Evolutionary conservation across 148 eudicot genomes (phyloP).

Genomic region (Chenopodium quinoa): DNA sequence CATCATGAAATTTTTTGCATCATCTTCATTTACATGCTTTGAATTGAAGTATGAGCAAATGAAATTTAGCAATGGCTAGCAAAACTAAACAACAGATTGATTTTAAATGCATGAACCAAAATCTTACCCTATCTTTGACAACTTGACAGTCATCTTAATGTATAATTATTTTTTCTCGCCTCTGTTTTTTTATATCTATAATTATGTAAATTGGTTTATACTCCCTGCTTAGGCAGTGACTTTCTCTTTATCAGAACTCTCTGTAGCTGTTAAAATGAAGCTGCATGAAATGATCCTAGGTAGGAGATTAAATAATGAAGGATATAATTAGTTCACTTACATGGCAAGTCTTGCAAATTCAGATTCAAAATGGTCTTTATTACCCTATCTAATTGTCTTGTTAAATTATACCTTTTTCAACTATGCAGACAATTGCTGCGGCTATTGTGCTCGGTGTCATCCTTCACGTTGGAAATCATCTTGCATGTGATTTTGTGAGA

Average conservation of each 20-base stretch:
- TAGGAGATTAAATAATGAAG: conserved; percentile 4
- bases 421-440: conserved; percentile 76
- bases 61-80: not conserved
- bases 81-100: not conserved
- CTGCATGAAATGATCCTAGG: conserved; percentile 1
- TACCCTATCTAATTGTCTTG: not conserved
- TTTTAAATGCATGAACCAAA: not conserved
- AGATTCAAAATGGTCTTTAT: not conserved
- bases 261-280: conserved; percentile 19
- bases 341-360: conserved; percentile 10
- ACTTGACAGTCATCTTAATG: not conserved
- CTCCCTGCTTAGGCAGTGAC: not conserved
- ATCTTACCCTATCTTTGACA: not conserved
- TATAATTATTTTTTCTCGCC: no score
- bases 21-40: conserved; percentile 1
- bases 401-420: conserved; percentile 1
- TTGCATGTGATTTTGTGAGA: conserved; percentile 81
- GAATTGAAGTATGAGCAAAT: not conserved
- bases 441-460: conserved; percentile 65
- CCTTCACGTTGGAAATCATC: conserved; percentile 76
- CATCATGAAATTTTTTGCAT: not conserved
- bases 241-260: conserved; percentile 1
- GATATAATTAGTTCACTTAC: conserved; percentile 7
- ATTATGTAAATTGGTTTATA: not conserved
- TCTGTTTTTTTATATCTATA: no score